Evolutionary conservation across 768 basidiomycete species (phyloP), one percentile per base, ranked within the genome.

Genomic region (Amyloporia xantha): DNA sequence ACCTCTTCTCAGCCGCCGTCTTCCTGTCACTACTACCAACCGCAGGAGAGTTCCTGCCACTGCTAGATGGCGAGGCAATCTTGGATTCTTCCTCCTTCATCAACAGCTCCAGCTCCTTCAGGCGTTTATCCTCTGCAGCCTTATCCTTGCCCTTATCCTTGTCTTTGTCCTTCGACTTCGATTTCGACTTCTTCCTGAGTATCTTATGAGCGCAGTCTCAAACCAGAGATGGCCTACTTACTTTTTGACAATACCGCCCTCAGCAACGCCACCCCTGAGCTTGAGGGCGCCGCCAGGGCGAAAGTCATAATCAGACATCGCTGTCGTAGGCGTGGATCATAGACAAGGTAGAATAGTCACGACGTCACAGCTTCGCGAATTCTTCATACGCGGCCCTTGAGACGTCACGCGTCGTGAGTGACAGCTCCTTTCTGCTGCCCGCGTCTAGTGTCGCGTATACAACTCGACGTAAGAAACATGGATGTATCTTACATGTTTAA

Each of bases 261-360:
- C 89, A 23, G 73, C 72, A 27, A 84, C 83, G 28, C 78, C 81
- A n/a, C 86, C 81, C 71, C 92, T 94, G 61, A 94, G 76, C 67
- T 91, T 94, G 64, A 94, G 85, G 56, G 88, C 82, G 62, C 91
- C 91, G 41, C 89, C 86, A 48, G 88, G 83, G 64, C 82, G 82
- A 68, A 86, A 74, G 70, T 86, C 81, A 68, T 94, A 93, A 66
- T 87, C 88, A 49, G 84, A 82, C 86, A 91, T 91, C 68, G 57
- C 48, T 44, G 52, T 56, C 44, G 59, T 53, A 52, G 53, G 33
- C 47, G 56, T 53, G 51, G 56, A 49, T 51, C 54, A 59, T 54
- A 47, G 50, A 53, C 53, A 53, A 44, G 54, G 37, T 17, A 33
- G 21, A 35, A 2, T 12, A 48, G 60, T 61, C 62, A 51, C 46